Evolutionary conservation across 1,139 yeast genomes (phyloP).

Genomic region (Debaryomyces sp.): DNA sequence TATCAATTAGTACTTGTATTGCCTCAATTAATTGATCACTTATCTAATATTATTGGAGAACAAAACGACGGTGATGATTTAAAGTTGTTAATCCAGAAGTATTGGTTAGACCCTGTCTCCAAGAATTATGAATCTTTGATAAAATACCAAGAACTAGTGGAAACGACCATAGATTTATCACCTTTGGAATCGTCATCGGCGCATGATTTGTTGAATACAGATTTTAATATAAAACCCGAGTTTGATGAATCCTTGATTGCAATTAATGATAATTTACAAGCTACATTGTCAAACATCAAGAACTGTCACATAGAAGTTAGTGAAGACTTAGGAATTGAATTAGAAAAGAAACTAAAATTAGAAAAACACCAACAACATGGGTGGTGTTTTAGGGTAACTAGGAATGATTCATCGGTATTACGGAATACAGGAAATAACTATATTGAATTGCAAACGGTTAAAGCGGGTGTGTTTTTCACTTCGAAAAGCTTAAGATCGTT

Average conservation of each 20-base stretch:
- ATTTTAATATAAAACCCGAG: conserved; percentile 85
- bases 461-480: conserved; percentile 92
- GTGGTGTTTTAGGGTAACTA: conserved; percentile 90
- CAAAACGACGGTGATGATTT: conserved; percentile 23
- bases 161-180: conserved; percentile 85
- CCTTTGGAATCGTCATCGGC: conserved; percentile 65
- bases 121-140: conserved; percentile 52
- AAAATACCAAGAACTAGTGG: conserved; percentile 83
- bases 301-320: conserved; percentile 65
- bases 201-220: conserved; percentile 44
- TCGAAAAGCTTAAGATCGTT: conserved; percentile 63
- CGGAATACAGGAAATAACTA: conserved; percentile 64
- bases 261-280: conserved; percentile 60
- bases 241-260: conserved; percentile 76
- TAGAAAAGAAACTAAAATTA: conserved; percentile 83
- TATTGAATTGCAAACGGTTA: conserved; percentile 83
- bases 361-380: conserved; percentile 89
- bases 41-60: conserved; percentile 46
- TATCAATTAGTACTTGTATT: conserved; percentile 75
- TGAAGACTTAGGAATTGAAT: conserved; percentile 76
- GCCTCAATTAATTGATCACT: conserved; percentile 63
- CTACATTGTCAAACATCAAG: conserved; percentile 57
- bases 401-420: conserved; percentile 82
- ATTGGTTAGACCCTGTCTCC: conserved; percentile 63
- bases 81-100: conserved; percentile 40